Base-by-base conservation (phyloP, 1,284 basidiomycete species). In the Violaceomyces palustris region DNA sequence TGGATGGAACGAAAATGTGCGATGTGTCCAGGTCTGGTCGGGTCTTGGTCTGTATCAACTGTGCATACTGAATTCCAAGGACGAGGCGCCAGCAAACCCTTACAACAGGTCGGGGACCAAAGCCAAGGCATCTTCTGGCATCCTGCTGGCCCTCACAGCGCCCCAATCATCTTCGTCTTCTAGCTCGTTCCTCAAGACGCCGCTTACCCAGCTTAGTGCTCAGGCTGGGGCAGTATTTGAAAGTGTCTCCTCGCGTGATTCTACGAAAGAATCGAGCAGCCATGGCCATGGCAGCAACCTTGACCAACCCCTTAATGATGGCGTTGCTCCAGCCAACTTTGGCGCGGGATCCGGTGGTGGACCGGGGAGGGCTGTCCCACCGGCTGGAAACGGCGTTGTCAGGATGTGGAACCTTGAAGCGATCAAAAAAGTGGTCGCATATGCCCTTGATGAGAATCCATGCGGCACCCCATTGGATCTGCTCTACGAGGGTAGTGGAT, bases 321-420 rank as follows among this genome's bases (percentile, higher is more conserved):
- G 43, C 12, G 35, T 60, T 17, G 49, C 57, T 3, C 45, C 57
- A 7, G 50, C 50, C 37, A 54, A 60, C 21, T 61, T 64, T 33
- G 61, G 61, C 2, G 19, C 50, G 10, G 50, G 46, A 11, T 43
- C 58, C 3, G 61, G 61, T 9, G 57, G 61, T 14, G 61, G 57
- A 0, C 32, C 50, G 2, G 54, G 61, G 2, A 45, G 58, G 8
- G 50, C 55, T 11, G 50, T 56, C 3, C 61, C 61, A n/a, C 50
- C 58, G 14, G 50, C 40, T 6, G 54, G 56, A 8, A 48, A 38
- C 4, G 64, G 64, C 6, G 31, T 40, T 4, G 58, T 66, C 1
- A 27, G 56, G 7, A 66, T 66, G 64, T 66, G 64, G 64, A 61
- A 59, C 34, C 39, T 66, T 21, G 54, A 66, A 33, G 54, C 50